These are phyloP conservation scores for Hibiscus syriacus DNA, from an alignment of 345 rosid species.

Conservation along the genomic window DNA sequence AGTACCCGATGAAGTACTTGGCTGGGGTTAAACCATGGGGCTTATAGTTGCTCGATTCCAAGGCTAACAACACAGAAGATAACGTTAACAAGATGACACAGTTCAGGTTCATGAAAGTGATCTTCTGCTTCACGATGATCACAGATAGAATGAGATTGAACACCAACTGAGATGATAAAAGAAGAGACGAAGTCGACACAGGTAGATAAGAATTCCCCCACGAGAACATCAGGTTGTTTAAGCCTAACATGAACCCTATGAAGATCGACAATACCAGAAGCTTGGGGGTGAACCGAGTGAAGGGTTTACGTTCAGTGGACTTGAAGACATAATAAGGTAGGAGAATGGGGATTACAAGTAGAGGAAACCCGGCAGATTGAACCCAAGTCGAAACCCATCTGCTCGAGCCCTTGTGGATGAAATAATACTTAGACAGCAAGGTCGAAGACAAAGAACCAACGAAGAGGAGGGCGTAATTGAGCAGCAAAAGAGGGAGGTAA, in stretches of 20 bases:
- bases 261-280: constrained; percentile 30
- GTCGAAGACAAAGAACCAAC: constrained; percentile 62
- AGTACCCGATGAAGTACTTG: constrained; percentile 66
- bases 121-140: constrained; percentile 62
- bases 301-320: constrained; percentile 43
- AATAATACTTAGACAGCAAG: constrained; percentile 64
- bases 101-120: constrained; percentile 76
- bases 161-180: constrained; percentile 68
- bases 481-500: constrained; percentile 34
- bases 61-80: constrained; percentile 62
- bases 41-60: constrained; percentile 47
- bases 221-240: constrained; percentile 80
- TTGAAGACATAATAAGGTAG: constrained; percentile 44
- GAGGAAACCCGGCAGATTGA: constrained; percentile 82
- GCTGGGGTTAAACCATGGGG: constrained; percentile 37
- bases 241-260: constrained; percentile 64
- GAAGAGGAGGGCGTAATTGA: constrained; percentile 44
- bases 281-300: constrained; percentile 48
- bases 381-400: constrained; percentile 96
- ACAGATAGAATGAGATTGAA: constrained; percentile 80
- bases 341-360: constrained; percentile 52
- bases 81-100: constrained; percentile 70
- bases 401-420: constrained; percentile 72
- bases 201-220: constrained; percentile 90
- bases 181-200: constrained; percentile 82